phyloP scores from a whole-genome alignment of 176 grass and related monocot genomes.

The Tillandsia leiboldiana region DNA sequence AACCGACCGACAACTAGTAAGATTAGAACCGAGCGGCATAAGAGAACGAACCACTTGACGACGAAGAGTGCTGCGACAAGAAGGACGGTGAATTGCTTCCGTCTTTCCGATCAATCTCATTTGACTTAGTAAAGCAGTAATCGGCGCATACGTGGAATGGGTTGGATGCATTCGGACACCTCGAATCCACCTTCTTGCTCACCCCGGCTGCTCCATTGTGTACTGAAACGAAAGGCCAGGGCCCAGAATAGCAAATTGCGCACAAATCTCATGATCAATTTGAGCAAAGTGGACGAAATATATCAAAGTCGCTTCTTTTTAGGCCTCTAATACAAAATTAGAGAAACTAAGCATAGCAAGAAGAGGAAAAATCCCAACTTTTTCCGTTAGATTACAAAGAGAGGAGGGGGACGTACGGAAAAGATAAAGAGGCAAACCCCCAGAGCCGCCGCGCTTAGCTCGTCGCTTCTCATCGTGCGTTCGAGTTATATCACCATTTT shows the following conservation, averaged over 20 bases:
- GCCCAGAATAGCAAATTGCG: constrained; percentile 7
- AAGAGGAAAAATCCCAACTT: background rate
- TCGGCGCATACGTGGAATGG: constrained; percentile 73
- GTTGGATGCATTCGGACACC: constrained; percentile 66
- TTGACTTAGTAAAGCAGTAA: constrained; percentile 44
- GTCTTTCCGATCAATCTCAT: constrained; percentile 24
- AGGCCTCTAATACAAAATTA: background rate
- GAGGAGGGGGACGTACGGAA: constrained; percentile 34
- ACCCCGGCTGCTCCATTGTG: constrained; percentile 33
- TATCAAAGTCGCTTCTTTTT: background rate
- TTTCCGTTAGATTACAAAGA: background rate
- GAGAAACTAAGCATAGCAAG: background rate
- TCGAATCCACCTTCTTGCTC: constrained; percentile 56
- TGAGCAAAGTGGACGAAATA: background rate
- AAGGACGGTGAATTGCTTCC: constrained; percentile 36
- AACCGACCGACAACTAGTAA: background rate
- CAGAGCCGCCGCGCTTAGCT: constrained; percentile 41
- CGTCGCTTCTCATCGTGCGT: constrained; percentile 25
- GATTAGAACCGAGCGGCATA: background rate
- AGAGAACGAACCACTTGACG: constrained; percentile 41
- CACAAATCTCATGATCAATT: background rate
- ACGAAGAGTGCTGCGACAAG: constrained; percentile 43
- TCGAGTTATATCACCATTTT: constrained; percentile 38
- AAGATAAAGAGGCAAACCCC: constrained; percentile 64
- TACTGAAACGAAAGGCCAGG: constrained; percentile 24